Base-by-base conservation (phyloP, 345 rosid species). In the Brassica cretica region DNA sequence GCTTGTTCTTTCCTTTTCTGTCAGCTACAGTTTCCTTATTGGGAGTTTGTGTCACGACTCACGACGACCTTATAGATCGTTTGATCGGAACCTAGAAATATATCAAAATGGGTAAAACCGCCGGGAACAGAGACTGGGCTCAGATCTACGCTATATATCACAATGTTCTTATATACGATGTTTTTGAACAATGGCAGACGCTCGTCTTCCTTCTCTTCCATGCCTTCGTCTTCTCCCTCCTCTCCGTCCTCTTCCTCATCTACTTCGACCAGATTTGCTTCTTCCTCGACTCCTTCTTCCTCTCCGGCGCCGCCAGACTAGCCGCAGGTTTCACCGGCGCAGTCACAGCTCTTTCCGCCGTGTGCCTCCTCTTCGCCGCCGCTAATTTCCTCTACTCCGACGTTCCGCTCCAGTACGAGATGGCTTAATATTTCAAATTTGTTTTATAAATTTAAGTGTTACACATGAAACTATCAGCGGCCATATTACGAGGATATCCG, bases 181-280 rank as follows among this genome's bases (percentile, higher is more conserved):
- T n/a, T n/a, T n/a, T 95, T 75, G 96, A 95, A 11, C 98, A 95
- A 68, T 93, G 99, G 96, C 96, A 90, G 59, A 93, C 97, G 1
- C 85, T 95, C 3, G 59, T 91, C 75, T 91, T 95, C 83, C 86
- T 95, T 35, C 66, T 88, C 64, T 66, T 82, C 72, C 97, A 95
- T 76, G 99, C 97, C 56, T 72, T 88, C 71, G 37, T 87, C 84
- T 95, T 95, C 89, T 84, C 96, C 5, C 3, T 85, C 5, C 77
- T 89, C 12, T 93, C 99, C 1, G 2, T 91, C 25, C 83, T 90
- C 64, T 93, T 93, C 84, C 90, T 95, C 63, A 67, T 88, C 66
- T 88, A 91, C 88, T 95, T 93, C 92, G 83, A 85, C 24, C 87
- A 86, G 25, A 79, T 91, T 71, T 92, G 90, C 76, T 15, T 70